A percentile compares a stretch with the other conserved stretches of the same genome.
These are phyloP conservation scores for Kluyveromyces aestuarii DNA, from an alignment of 805 yeast species.

Conservation along the genomic window DNA sequence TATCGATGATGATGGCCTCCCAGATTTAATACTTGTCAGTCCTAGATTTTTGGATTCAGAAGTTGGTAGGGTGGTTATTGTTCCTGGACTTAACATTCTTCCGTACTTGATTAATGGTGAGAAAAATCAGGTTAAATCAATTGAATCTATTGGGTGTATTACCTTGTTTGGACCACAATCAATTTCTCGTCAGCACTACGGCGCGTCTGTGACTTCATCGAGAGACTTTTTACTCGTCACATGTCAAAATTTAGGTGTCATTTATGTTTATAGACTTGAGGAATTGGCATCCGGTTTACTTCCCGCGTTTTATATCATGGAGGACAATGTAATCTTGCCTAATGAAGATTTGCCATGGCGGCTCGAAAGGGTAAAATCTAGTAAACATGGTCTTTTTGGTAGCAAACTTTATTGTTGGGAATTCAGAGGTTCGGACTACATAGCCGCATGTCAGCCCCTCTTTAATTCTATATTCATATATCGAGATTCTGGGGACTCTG, in stretches of 20 bases:
- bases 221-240: slow-evolving; percentile 12
- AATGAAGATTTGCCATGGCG: slow-evolving; percentile 7
- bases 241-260: slow-evolving; percentile 14
- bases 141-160: not conserved
- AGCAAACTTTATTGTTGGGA: slow-evolving; percentile 8
- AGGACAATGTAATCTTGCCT: slow-evolving; percentile 4
- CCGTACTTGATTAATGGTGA: slow-evolving; percentile 10
- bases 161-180: slow-evolving; percentile 10
- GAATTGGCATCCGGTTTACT: slow-evolving; percentile 7
- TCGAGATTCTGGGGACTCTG: slow-evolving; percentile 8
- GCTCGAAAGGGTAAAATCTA: slow-evolving; percentile 8
- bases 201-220: slow-evolving; percentile 11
- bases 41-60: slow-evolving; percentile 31
- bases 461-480: slow-evolving; percentile 15
- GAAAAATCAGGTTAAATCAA: not conserved
- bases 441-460: slow-evolving; percentile 18
- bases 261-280: slow-evolving; percentile 9
- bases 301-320: slow-evolving; percentile 11
- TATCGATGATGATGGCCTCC: slow-evolving; percentile 30
- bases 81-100: slow-evolving; percentile 10
- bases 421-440: slow-evolving; percentile 6
- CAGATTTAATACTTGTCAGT: slow-evolving; percentile 38
- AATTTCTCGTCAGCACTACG: slow-evolving; percentile 15
- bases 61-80: slow-evolving; percentile 11
- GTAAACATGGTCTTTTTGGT: slow-evolving; percentile 20